Percentiles rank a stretch among this genome's conserved stretches.
Conservation (phyloP, 2,329 filamentous ascomycete species). For the Curvularia eragrostidis region DNA sequence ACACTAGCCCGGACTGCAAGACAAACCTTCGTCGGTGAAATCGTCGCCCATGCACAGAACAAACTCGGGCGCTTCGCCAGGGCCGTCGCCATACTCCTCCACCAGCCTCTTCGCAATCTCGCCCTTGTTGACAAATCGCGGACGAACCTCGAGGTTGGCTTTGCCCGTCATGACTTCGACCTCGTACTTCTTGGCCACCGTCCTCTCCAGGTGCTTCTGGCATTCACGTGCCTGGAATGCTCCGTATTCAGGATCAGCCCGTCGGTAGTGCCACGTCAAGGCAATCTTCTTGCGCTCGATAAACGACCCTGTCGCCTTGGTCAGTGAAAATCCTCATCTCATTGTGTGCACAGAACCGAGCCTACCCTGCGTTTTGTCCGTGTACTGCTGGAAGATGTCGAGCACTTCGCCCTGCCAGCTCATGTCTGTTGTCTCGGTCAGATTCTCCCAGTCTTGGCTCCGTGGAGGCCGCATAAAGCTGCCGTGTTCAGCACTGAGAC, state of each 20-base stretch:
- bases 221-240: slow-evolving; percentile 80
- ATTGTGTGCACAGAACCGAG: slow-evolving; percentile 5
- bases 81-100: slow-evolving; percentile 67
- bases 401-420: slow-evolving; percentile 88
- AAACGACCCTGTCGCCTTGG: slow-evolving; percentile 70
- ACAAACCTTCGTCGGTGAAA: slow-evolving; percentile 90
- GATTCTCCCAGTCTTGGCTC: slow-evolving; percentile 80
- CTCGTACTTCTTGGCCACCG: slow-evolving; percentile 79
- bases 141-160: slow-evolving; percentile 95
- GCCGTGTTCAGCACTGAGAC: slow-evolving; percentile 96
- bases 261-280: slow-evolving; percentile 95
- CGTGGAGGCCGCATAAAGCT: slow-evolving; percentile 90
- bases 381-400: slow-evolving; percentile 85
- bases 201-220: slow-evolving; percentile 78
- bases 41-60: slow-evolving; percentile 93
- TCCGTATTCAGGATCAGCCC: slow-evolving; percentile 85
- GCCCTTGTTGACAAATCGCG: slow-evolving; percentile 97
- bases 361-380: slow-evolving; percentile 81
- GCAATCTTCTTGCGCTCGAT: slow-evolving; percentile 95
- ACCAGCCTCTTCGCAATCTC: slow-evolving; percentile 89
- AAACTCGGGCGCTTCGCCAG: slow-evolving; percentile 74
- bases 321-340: slow-evolving; percentile 21
- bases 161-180: slow-evolving; percentile 98
- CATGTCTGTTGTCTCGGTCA: slow-evolving; percentile 88
- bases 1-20: neutral